phyloP scores from a whole-genome alignment of 1,284 basidiomycete species.

The Microbotryum intermedium region DNA sequence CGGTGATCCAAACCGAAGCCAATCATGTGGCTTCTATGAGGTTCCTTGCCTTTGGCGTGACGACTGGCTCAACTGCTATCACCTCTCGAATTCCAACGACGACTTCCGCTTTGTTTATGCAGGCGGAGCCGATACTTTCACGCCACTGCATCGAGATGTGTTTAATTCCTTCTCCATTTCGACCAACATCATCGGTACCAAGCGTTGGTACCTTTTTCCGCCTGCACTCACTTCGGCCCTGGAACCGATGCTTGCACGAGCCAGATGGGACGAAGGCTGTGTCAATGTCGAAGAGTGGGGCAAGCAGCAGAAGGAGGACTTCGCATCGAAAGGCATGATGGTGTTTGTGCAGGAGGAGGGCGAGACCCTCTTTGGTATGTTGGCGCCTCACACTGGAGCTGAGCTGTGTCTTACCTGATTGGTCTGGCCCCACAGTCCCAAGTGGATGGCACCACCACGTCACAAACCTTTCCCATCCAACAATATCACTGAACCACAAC shows the following conservation, averaged over 20 bases:
- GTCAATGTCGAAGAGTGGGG: constrained; percentile 34
- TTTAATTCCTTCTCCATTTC: constrained; percentile 50
- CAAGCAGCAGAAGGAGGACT: constrained; percentile 14
- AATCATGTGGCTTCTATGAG: constrained; percentile 40
- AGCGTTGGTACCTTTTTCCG: constrained; percentile 49
- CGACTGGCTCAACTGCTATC: constrained; percentile 47
- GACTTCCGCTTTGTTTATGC: constrained; percentile 43
- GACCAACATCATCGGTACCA: constrained; percentile 48
- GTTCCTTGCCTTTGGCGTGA: constrained; percentile 46
- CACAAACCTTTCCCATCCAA: too few species aligned
- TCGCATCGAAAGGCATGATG: constrained; percentile 30
- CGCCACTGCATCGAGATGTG: constrained; percentile 48
- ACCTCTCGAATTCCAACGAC: constrained; percentile 28
- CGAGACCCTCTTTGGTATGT: constrained; percentile 41
- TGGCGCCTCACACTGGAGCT: too few species aligned
- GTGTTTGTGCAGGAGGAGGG: constrained; percentile 36
- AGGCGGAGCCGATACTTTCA: constrained; percentile 43
- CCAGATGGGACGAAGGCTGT: constrained; percentile 33
- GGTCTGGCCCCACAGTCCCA: too few species aligned
- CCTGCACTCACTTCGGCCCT: constrained; percentile 36
- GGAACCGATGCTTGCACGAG: constrained; percentile 7
- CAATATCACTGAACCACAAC: too few species aligned
- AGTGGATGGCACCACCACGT: too few species aligned
- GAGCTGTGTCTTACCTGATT: too few species aligned
- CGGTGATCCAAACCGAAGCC: not conserved